Evolutionary conservation across 768 basidiomycete species (phyloP).

Genomic region (Postia placenta): DNA sequence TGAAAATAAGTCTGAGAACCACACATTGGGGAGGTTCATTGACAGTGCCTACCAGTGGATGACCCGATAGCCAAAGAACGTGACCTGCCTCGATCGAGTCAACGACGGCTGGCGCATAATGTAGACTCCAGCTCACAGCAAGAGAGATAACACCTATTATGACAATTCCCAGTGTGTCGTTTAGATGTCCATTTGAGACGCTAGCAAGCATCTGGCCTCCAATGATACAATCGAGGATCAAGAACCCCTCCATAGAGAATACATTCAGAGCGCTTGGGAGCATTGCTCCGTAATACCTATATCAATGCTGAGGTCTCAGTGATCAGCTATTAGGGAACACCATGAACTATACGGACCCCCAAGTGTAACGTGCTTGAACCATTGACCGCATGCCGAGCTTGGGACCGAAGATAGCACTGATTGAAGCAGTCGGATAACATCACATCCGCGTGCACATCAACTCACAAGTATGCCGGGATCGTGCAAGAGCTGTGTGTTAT

Average conservation of each 20-base stretch:
- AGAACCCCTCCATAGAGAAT: constrained; percentile 40
- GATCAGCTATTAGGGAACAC: background rate
- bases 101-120: background rate
- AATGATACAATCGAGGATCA: constrained; percentile 44
- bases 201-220: constrained; percentile 43
- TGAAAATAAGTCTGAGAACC: constrained; percentile 7
- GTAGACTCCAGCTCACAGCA: constrained; percentile 17
- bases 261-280: constrained; percentile 36
- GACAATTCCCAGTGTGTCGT: constrained; percentile 34
- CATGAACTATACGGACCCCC: constrained; percentile 31
- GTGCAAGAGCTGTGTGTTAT: constrained; percentile 22
- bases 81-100: constrained; percentile 15
- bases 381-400: constrained; percentile 53
- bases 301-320: background rate
- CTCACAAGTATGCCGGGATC: constrained; percentile 35
- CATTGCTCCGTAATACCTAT: constrained; percentile 34
- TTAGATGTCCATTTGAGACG: constrained; percentile 23
- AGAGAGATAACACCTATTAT: constrained; percentile 36
- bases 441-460: background rate
- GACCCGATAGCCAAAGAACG: constrained; percentile 30
- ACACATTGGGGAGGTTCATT: too few species aligned
- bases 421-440: background rate
- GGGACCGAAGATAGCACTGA: constrained; percentile 46
- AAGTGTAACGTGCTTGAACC: constrained; percentile 49
- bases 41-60: constrained; percentile 27